A percentile compares a stretch with the other conserved stretches of the same genome.
phyloP scores from a whole-genome alignment of 2,329 filamentous ascomycete species.

The Pseudocercospora fijiensis region DNA sequence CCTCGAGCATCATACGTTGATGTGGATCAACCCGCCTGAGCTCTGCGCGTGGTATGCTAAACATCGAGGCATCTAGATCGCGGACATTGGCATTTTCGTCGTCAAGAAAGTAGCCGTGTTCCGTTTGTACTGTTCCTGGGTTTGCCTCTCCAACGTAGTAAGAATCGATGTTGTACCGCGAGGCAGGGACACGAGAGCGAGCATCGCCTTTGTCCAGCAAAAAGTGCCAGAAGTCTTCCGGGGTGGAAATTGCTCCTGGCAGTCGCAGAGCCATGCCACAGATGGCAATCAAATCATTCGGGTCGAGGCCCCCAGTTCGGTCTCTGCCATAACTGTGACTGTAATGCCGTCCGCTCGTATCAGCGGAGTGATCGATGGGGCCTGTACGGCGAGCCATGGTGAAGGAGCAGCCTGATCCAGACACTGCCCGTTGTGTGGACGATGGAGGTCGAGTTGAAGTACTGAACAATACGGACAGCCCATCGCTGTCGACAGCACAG shows the following conservation, averaged over 20 bases:
- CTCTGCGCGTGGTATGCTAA: slow-evolving; percentile 5
- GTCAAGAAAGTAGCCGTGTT: slow-evolving; percentile 8
- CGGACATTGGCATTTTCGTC: slow-evolving; percentile 8
- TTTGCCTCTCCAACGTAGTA: slow-evolving; percentile 5
- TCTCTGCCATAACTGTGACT: too few relatives aligned
- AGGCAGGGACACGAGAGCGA: background rate
- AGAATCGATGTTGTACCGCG: slow-evolving; percentile 11
- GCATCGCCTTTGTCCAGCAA: background rate
- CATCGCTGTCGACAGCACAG: too few relatives aligned
- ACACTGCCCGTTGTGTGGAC: too few relatives aligned
- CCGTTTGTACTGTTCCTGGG: background rate
- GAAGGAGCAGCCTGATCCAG: too few relatives aligned
- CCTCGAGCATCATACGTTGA: slow-evolving; percentile 29
- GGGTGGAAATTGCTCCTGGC: background rate
- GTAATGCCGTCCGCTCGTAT: too few relatives aligned
- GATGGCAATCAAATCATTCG: too few relatives aligned
- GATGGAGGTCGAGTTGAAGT: too few relatives aligned
- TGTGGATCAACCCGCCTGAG: slow-evolving; percentile 26
- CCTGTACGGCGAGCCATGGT: too few relatives aligned
- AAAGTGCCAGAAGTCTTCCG: background rate
- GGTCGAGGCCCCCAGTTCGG: too few relatives aligned
- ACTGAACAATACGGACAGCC: too few relatives aligned
- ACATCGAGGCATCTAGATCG: slow-evolving; percentile 5
- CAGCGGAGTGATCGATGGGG: too few relatives aligned
- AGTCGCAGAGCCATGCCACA: background rate